Evolutionary conservation across 2,329 filamentous ascomycete species (phyloP).

Genomic region (Aspergillus fumigatiaffinis): DNA sequence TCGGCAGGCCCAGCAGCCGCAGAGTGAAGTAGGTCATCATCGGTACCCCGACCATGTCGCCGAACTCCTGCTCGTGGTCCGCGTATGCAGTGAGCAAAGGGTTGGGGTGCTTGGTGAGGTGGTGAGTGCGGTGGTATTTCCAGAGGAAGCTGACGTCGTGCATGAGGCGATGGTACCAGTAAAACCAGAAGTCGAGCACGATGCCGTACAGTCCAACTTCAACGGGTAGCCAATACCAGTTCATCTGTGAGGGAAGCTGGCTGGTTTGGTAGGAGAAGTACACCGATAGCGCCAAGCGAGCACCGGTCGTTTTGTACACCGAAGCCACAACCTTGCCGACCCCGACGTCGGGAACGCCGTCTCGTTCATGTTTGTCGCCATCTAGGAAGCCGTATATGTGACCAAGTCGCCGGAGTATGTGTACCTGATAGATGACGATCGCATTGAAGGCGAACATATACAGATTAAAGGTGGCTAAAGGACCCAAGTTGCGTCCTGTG

Average conservation of each 20-base stretch:
- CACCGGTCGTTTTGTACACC: constrained; percentile 30
- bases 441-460: constrained; percentile 40
- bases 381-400: constrained; percentile 42
- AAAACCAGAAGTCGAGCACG: constrained; percentile 43
- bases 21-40: constrained; percentile 37
- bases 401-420: constrained; percentile 36
- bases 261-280: constrained; percentile 27
- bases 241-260: constrained; percentile 21
- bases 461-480: constrained; percentile 31
- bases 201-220: constrained; percentile 42
- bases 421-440: constrained; percentile 40
- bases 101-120: constrained; percentile 46
- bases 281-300: constrained; percentile 33
- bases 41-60: constrained; percentile 43
- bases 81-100: constrained; percentile 42
- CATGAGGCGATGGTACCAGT: constrained; percentile 41
- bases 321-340: constrained; percentile 32
- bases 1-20: constrained; percentile 36
- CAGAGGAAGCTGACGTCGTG: constrained; percentile 40
- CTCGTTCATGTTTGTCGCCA: constrained; percentile 43
- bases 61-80: constrained; percentile 41
- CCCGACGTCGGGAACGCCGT: constrained; percentile 41
- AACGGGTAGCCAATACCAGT: constrained; percentile 36
- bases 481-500: constrained; percentile 28
- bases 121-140: constrained; percentile 45